Conservation (phyloP, 2,329 filamentous ascomycete genomes). For the Talaromyces pinophilus region DNA sequence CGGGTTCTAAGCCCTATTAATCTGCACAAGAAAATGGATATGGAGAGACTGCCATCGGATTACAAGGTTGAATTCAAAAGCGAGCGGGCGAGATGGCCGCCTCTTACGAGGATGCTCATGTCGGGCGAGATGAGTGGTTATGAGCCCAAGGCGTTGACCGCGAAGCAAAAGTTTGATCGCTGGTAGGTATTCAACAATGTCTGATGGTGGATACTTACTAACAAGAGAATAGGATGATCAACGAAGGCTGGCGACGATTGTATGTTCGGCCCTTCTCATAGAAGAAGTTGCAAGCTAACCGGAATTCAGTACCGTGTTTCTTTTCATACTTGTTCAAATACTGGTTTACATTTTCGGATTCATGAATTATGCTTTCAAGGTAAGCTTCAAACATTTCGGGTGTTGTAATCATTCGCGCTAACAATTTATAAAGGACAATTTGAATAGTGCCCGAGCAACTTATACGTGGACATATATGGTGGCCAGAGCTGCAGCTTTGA, state of each 20-base stretch:
- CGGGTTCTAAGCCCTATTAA: not conserved
- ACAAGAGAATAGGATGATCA: slow-evolving; percentile 65
- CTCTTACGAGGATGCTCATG: slow-evolving; percentile 77
- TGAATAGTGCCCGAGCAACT: slow-evolving; percentile 63
- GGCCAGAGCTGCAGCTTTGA: slow-evolving; percentile 72
- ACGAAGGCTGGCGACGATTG: slow-evolving; percentile 80
- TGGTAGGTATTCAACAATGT: slow-evolving; percentile 48
- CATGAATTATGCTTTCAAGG: slow-evolving; percentile 75
- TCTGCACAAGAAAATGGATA: slow-evolving; percentile 23
- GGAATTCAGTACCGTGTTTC: slow-evolving; percentile 65
- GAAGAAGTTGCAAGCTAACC: not conserved
- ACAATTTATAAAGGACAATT: slow-evolving; percentile 56
- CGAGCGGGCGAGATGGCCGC: slow-evolving; percentile 79
- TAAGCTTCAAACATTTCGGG: slow-evolving; percentile 25
- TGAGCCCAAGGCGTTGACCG: slow-evolving; percentile 65
- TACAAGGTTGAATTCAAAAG: slow-evolving; percentile 23
- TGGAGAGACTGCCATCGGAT: slow-evolving; percentile 29
- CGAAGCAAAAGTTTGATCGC: slow-evolving; percentile 72
- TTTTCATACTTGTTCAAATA: slow-evolving; percentile 71
- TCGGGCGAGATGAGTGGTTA: slow-evolving; percentile 80
- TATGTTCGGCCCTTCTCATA: slow-evolving; percentile 49
- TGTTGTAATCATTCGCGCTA: not conserved
- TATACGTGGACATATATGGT: slow-evolving; percentile 78
- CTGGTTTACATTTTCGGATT: slow-evolving; percentile 80
- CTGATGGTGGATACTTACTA: slow-evolving; percentile 13